A percentile compares a stretch with the other conserved stretches of the same genome.
Conservation (phyloP, 495 filamentous ascomycete genomes). For the Ascobolus immersus region DNA sequence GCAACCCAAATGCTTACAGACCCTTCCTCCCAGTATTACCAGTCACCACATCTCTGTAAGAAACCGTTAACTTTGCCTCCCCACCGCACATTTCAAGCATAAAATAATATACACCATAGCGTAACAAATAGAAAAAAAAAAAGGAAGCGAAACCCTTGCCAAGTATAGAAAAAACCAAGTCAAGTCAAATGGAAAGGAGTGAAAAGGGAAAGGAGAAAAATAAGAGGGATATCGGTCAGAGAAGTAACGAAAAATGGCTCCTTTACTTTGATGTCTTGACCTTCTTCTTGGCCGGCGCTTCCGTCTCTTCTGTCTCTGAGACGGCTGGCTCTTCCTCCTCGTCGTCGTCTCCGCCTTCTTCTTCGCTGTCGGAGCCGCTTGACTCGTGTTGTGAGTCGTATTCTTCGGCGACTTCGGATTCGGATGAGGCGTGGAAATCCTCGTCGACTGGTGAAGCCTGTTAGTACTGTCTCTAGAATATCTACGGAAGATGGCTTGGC, state of each 20-base stretch:
- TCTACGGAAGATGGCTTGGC: no score
- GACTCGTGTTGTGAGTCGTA: constrained; percentile 79
- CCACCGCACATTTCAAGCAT: no score
- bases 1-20: no score
- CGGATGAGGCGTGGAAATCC: constrained; percentile 75
- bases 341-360: constrained; percentile 29
- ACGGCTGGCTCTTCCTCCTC: constrained; percentile 27
- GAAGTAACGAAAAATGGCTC: neutral
- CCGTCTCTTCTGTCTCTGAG: constrained; percentile 37
- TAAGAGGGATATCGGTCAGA: neutral
- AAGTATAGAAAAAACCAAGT: neutral
- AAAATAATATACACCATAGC: neutral
- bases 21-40: no score
- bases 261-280: constrained; percentile 12
- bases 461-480: no score
- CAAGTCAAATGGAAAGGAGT: neutral
- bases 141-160: neutral
- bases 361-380: constrained; percentile 42
- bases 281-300: constrained; percentile 16
- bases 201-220: neutral
- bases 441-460: no score
- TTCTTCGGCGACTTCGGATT: constrained; percentile 90
- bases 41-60: no score
- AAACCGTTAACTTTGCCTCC: no score
- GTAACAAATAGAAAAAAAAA: neutral